Evolutionary conservation across 176 grass and related monocot species (phyloP).

Genomic region (sorghum (Sorghum bicolor)): Sorghum_bicolor_NCBIv3 NC_012877.2:2298501-2299000

Average conservation of each 20-base stretch:
- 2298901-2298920: not conserved
- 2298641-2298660: conserved; percentile 61
- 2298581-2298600: conserved; percentile 87
- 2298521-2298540: not conserved
- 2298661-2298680: not conserved
- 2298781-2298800: conserved; percentile 89
- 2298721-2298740: not conserved
- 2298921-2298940: not conserved
- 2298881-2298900: not conserved
- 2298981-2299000: conserved; percentile 85
- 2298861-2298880: not conserved
- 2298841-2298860: conserved; percentile 95
- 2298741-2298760: conserved; percentile 98
- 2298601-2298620: conserved; percentile 93
- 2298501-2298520: not conserved
- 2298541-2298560: not conserved
- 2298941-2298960: conserved; percentile 57
- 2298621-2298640: conserved; percentile 90
- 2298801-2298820: conserved; percentile 86
- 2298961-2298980: conserved; percentile 96
- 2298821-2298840: conserved; percentile 85
- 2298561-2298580: conserved; percentile 9
- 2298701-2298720: not conserved
- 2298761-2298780: conserved; percentile 94
- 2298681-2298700: not conserved